Percentiles rank a stretch among this genome's conserved stretches.
phyloP scores from a whole-genome alignment of 2,329 filamentous ascomycete species.

The Sporothrix globosa region DNA sequence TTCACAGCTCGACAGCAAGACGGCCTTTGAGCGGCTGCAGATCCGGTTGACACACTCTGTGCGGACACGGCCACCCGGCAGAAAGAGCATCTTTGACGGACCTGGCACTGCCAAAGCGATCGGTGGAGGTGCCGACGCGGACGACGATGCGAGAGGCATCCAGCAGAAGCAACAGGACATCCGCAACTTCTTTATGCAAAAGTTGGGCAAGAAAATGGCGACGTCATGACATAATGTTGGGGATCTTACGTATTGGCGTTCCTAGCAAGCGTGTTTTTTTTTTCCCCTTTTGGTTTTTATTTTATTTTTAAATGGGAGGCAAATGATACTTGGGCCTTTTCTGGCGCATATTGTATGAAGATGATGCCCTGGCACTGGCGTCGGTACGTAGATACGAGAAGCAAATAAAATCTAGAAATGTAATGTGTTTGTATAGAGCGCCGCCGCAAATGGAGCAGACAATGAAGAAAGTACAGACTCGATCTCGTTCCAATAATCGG shows the following conservation, averaged over 20 bases:
- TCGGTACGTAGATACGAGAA: neutral
- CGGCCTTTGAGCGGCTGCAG: slow-evolving; percentile 71
- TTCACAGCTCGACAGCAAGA: slow-evolving; percentile 75
- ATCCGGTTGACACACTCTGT: slow-evolving; percentile 73
- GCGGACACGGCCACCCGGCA: slow-evolving; percentile 63
- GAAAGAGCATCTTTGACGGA: slow-evolving; percentile 51
- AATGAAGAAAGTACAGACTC: neutral
- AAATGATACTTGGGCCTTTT: neutral
- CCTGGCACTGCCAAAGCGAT: neutral
- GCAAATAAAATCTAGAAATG: neutral
- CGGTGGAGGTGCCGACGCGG: neutral
- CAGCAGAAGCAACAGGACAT: slow-evolving; percentile 36
- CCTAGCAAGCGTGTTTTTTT: slow-evolving; percentile 10
- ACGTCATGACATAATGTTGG: neutral
- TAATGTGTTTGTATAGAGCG: neutral
- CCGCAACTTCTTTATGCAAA: slow-evolving; percentile 34
- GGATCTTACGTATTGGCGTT: neutral
- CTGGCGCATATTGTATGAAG: neutral
- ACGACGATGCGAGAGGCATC: neutral
- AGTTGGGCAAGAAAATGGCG: slow-evolving; percentile 25
- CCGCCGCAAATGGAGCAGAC: neutral
- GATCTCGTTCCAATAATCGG: neutral
- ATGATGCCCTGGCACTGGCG: neutral
- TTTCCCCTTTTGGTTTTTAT: neutral
- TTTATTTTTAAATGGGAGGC: neutral